Evolutionary conservation across 1,139 yeast species (phyloP).

Genomic region (Candida dubliniensis): DNA sequence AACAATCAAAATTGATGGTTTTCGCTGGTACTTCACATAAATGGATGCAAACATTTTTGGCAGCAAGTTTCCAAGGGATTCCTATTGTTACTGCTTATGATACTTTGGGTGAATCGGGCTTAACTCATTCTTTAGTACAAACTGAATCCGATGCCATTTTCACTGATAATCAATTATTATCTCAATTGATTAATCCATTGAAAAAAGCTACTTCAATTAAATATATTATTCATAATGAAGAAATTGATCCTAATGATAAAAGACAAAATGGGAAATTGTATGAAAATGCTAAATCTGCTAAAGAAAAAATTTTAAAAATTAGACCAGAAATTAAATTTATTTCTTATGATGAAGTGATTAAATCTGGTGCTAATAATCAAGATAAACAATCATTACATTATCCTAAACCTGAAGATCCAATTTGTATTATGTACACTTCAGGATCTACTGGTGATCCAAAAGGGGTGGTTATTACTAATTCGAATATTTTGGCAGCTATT

Average conservation of each 20-base stretch:
- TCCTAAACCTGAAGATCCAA: constrained; percentile 72
- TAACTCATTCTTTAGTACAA: constrained; percentile 81
- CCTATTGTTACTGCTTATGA: constrained; percentile 97
- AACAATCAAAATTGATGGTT: constrained; percentile 68
- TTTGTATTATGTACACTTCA: constrained; percentile 97
- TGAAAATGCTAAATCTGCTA: constrained; percentile 54
- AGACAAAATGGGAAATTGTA: constrained; percentile 63
- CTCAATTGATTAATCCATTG: constrained; percentile 69
- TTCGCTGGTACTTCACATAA: constrained; percentile 82
- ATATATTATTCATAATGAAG: constrained; percentile 70
- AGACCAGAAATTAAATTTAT: constrained; percentile 77
- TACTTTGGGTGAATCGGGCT: constrained; percentile 89
- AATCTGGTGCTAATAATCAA: constrained; percentile 54
- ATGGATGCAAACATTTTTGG: constrained; percentile 90
- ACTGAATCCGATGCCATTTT: constrained; percentile 78
- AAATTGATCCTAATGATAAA: constrained; percentile 59
- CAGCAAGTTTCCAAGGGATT: constrained; percentile 71
- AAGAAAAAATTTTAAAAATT: constrained; percentile 54
- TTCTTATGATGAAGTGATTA: constrained; percentile 64
- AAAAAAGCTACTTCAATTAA: constrained; percentile 61
- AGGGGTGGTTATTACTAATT: constrained; percentile 87
- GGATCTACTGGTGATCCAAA: constrained; percentile 98
- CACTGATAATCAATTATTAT: constrained; percentile 75
- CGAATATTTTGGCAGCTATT: constrained; percentile 76
- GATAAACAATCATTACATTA: constrained; percentile 35